Evolutionary conservation across 1,284 basidiomycete genomes (phyloP), one percentile per base, ranked within the genome.

Genomic region (Mycena sp.): DNA sequence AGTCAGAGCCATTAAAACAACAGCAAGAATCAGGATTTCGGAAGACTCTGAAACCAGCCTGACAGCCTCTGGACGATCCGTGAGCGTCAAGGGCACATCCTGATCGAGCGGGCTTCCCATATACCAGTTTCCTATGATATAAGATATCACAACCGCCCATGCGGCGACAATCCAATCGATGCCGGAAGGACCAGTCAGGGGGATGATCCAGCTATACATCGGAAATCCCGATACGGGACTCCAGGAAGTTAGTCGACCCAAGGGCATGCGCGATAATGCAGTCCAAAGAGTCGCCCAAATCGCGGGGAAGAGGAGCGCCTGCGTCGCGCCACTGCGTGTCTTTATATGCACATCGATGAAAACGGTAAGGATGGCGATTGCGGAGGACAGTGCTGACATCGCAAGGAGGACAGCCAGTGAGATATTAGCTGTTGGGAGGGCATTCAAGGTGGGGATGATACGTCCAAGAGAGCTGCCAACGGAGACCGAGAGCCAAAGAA

Each of bases 181-280:
- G 14, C 83, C 86, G 41, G 79, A 76, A 32, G 87, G 81, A 4
- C 92, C 92, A 26, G 85, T 68, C 38, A 82, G 72, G 1, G 82
- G 83, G 5, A 83, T 69, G n/a, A 87, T 73, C 91, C 91, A 94
- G 4, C 71, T 70, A 70, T 93, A 93, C 0, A 81, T 75, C 7
- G 81, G 79, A 28, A 82, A 73, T 2, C 84, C 83, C 6, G 79
- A 72, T 21, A 85, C 78, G 5, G 90, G 86, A 49, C 82, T 87
- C 91, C 91, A 93, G 16, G 87, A 84, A 5, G 86, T 79, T 17
- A 94, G 80, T 63, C 88, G 83, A 14, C 92, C 92, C 12, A 92
- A 72, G 0, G 90, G 90, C 70, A 85, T 89, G 30, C 82, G 26
- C 62, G 77, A 80, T 1, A 88, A 81, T 2, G 85, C 67, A 5